Conservation (phyloP, 2,329 filamentous ascomycete species). For the Drechslerella stenobrocha region DNA sequence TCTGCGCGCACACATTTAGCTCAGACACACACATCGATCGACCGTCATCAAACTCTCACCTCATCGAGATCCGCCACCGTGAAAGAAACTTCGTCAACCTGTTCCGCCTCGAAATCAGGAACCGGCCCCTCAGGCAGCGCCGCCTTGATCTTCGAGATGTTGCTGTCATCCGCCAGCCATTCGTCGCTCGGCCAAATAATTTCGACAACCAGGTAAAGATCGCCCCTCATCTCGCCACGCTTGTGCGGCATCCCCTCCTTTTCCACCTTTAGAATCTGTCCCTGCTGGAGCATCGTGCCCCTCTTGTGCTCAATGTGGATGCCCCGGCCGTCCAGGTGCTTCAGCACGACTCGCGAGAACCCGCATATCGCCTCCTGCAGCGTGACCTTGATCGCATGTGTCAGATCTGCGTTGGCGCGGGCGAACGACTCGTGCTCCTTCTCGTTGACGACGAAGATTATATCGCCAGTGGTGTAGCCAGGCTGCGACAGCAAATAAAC, state of each 20-base stretch:
- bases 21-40: background rate
- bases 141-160: constrained; percentile 71
- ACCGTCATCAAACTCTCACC: constrained; percentile 57
- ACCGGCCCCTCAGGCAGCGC: constrained; percentile 69
- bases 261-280: constrained; percentile 78
- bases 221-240: constrained; percentile 77
- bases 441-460: constrained; percentile 85
- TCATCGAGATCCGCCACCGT: constrained; percentile 82
- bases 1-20: constrained; percentile 51
- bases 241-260: constrained; percentile 96
- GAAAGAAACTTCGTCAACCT: constrained; percentile 84
- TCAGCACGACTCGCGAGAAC: constrained; percentile 86
- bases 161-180: constrained; percentile 70
- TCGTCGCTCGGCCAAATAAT: constrained; percentile 85
- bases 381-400: constrained; percentile 76
- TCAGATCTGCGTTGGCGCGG: constrained; percentile 80
- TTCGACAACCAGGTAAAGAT: constrained; percentile 83
- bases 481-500: constrained; percentile 38
- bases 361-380: constrained; percentile 82
- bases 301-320: constrained; percentile 78
- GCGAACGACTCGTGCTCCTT: constrained; percentile 79
- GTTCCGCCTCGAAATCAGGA: constrained; percentile 68
- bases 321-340: constrained; percentile 89
- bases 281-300: constrained; percentile 79
- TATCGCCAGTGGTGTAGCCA: constrained; percentile 68